phyloP scores from a whole-genome alignment of 805 yeast genomes.

The Tetrapisispora arboricola region DNA sequence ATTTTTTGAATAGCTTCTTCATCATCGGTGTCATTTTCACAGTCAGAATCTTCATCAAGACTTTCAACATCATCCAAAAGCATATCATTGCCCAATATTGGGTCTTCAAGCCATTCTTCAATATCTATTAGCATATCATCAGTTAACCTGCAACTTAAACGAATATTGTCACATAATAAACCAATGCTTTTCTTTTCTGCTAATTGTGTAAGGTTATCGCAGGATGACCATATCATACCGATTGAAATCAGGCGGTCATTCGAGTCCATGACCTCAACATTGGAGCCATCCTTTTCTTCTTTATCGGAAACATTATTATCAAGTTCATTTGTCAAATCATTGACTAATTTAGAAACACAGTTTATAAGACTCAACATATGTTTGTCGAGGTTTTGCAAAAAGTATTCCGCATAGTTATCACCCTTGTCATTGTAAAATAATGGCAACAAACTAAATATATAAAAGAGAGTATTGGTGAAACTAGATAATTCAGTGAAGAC shows the following conservation, averaged over 20 bases:
- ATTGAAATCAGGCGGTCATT: constrained; percentile 45
- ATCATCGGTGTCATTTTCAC: constrained; percentile 26
- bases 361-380: constrained; percentile 14
- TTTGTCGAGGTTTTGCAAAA: constrained; percentile 14
- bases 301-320: background rate
- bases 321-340: constrained; percentile 10
- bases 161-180: constrained; percentile 37
- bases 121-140: constrained; percentile 60
- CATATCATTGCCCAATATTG: constrained; percentile 37
- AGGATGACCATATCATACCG: constrained; percentile 63
- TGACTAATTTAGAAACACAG: constrained; percentile 15
- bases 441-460: constrained; percentile 19
- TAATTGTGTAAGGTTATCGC: constrained; percentile 39
- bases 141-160: constrained; percentile 31
- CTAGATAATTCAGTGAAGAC: constrained; percentile 22
- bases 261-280: constrained; percentile 16
- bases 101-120: constrained; percentile 59
- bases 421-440: constrained; percentile 18
- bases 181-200: constrained; percentile 44
- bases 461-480: constrained; percentile 21
- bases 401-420: constrained; percentile 15
- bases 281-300: constrained; percentile 5
- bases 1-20: constrained; percentile 26
- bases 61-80: constrained; percentile 23
- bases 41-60: constrained; percentile 14